These are phyloP conservation scores for Plectranthus barbatus DNA, from an alignment of 257 asterid genomes.

Conservation along the genomic window DNA sequence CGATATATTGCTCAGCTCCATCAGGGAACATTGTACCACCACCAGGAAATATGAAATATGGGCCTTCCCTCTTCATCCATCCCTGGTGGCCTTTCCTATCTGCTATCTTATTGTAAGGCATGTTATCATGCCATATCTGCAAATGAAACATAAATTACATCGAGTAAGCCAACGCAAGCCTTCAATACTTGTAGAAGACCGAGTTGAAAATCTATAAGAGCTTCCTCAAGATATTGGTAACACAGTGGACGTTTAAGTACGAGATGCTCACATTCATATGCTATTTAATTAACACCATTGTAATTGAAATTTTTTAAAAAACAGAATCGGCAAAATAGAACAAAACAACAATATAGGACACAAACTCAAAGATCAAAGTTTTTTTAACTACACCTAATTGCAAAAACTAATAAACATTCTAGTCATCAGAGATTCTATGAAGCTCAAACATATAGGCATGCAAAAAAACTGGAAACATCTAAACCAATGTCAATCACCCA, in stretches of 20 bases:
- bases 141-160: neutral
- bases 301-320: neutral
- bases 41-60: conserved; percentile 84
- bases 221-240: neutral
- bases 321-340: neutral
- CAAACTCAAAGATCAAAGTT: neutral
- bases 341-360: neutral
- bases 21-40: conserved; percentile 98
- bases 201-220: neutral
- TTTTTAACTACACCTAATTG: neutral
- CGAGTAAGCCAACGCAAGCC: conserved; percentile 2
- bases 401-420: neutral
- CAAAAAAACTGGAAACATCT: neutral
- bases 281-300: neutral
- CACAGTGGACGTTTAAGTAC: neutral
- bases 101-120: conserved; percentile 91
- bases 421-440: neutral
- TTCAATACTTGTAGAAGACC: conserved; percentile 1
- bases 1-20: conserved; percentile 86
- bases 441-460: neutral
- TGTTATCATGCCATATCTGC: conserved; percentile 95
- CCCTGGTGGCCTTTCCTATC: conserved; percentile 97
- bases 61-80: conserved; percentile 96
- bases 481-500: neutral
- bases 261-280: neutral